phyloP scores from a whole-genome alignment of 148 eudicot genomes.

The Euryodendron excelsum region DNA sequence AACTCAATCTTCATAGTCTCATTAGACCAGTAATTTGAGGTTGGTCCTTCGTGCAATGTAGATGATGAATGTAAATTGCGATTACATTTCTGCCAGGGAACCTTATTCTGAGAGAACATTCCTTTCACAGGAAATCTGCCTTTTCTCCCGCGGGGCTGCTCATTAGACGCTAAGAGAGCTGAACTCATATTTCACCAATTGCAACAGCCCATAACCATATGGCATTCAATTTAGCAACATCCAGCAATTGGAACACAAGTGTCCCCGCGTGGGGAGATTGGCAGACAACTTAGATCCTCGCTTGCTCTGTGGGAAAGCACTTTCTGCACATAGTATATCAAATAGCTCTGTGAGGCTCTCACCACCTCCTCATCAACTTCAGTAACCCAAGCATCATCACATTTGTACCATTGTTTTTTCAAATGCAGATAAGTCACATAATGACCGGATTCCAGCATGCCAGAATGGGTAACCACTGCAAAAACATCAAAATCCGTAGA shows the following conservation, averaged over 20 bases:
- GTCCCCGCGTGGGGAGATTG: constrained; percentile 35
- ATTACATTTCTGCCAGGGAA: not conserved
- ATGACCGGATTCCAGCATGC: constrained; percentile 67
- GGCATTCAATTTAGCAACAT: constrained; percentile 27
- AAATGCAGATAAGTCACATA: constrained; percentile 55
- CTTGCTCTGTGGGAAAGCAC: constrained; percentile 33
- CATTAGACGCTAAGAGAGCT: not conserved
- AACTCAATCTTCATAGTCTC: not conserved
- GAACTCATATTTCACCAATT: not conserved
- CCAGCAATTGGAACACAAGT: constrained; percentile 54
- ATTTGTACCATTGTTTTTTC: constrained; percentile 61
- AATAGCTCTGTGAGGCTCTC: constrained; percentile 58
- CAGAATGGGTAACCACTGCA: constrained; percentile 70
- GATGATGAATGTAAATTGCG: not conserved
- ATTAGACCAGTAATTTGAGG: not conserved
- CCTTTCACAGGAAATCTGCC: not conserved
- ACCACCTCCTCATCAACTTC: constrained; percentile 61
- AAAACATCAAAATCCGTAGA: constrained; percentile 61
- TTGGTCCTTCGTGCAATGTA: not conserved
- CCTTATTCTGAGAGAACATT: not conserved
- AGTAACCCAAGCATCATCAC: constrained; percentile 68
- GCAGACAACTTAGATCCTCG: constrained; percentile 52
- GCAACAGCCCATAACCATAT: not conserved
- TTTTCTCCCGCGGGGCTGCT: not conserved
- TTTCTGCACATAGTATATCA: constrained; percentile 56